These are phyloP conservation scores for Corniculantispora saksenae DNA, from an alignment of 2,329 filamentous ascomycete genomes.

Conservation along the genomic window DNA sequence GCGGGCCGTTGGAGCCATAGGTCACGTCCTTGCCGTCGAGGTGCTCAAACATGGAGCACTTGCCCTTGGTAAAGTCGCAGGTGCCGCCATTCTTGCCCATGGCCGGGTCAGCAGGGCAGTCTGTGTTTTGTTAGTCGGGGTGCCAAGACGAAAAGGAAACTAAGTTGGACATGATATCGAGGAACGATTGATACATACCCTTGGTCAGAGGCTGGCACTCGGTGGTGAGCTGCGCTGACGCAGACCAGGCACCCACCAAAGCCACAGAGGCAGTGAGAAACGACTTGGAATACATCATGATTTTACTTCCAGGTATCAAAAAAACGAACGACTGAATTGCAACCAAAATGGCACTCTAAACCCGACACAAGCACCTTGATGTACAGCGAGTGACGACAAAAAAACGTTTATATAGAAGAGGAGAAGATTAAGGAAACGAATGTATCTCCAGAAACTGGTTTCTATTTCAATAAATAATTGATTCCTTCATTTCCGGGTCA, in stretches of 20 bases:
- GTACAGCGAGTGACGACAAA: too few species aligned
- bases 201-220: conserved; percentile 50
- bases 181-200: not conserved
- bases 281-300: conserved; percentile 45
- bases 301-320: too few species aligned
- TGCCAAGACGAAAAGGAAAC: not conserved
- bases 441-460: too few species aligned
- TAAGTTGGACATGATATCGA: not conserved
- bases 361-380: too few species aligned
- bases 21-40: conserved; percentile 28
- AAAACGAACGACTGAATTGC: too few species aligned
- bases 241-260: conserved; percentile 34
- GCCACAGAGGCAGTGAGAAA: conserved; percentile 47
- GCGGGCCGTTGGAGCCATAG: conserved; percentile 27
- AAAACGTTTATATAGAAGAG: too few species aligned
- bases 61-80: conserved; percentile 66
- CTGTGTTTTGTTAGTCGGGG: conserved; percentile 19
- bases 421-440: too few species aligned
- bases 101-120: conserved; percentile 65
- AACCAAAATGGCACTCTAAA: too few species aligned
- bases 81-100: conserved; percentile 59
- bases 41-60: conserved; percentile 46
- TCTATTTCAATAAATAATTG: too few species aligned
- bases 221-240: conserved; percentile 58
- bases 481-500: too few species aligned